Conservation (phyloP, 2,329 filamentous ascomycete species). For the Colletotrichum cuscutae region DNA sequence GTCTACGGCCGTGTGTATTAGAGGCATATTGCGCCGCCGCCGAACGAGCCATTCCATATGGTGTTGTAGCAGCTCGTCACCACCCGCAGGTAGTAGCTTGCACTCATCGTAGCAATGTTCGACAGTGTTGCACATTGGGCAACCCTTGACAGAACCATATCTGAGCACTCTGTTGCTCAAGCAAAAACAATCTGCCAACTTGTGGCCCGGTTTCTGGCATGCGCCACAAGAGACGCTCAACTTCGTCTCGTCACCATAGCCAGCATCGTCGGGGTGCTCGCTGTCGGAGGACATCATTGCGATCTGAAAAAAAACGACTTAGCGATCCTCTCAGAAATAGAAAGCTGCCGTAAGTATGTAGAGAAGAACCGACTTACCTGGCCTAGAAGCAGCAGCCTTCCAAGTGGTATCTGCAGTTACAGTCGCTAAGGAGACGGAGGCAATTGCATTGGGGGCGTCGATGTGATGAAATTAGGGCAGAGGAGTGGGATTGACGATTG, state of each 20-base stretch:
- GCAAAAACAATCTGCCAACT: not conserved
- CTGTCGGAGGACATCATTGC: not conserved
- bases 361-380: not conserved
- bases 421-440: not conserved
- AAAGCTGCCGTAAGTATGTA: not conserved
- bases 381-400: not conserved
- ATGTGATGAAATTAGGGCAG: not conserved
- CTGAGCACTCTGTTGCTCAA: rapidly evolving
- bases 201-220: not conserved
- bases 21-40: not conserved
- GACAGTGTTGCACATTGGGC: not conserved
- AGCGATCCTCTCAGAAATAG: not conserved
- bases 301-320: not conserved
- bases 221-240: not conserved
- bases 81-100: not conserved
- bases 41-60: slow-evolving; percentile 6
- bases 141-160: rapidly evolving
- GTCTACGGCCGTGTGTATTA: not conserved
- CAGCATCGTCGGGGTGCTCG: too few species aligned
- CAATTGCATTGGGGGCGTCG: not conserved
- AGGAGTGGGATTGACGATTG: not conserved
- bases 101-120: not conserved
- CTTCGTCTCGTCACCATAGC: not conserved
- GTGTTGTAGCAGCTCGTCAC: not conserved
- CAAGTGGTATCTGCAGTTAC: not conserved